Evolutionary conservation across 1,284 basidiomycete genomes (phyloP).

Genomic region (Tremellales sp.): DNA sequence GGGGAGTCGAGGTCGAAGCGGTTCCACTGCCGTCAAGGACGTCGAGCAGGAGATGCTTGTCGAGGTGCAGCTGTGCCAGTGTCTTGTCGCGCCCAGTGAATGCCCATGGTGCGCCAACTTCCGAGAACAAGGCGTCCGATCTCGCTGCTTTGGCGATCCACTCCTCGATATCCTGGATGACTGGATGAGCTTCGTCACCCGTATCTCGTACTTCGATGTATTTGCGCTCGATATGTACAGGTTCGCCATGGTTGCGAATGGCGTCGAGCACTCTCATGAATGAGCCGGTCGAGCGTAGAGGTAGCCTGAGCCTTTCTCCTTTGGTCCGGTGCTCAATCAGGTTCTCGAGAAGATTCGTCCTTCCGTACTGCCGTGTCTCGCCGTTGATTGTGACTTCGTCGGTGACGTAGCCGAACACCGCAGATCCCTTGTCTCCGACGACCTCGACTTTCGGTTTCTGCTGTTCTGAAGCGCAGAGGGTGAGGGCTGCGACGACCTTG

Average conservation of each 20-base stretch:
- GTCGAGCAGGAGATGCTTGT: not conserved
- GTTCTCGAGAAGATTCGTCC: slow-evolving; percentile 4
- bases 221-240: slow-evolving; percentile 4
- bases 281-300: slow-evolving; percentile 1
- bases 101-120: slow-evolving; percentile 8
- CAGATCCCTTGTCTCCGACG: slow-evolving; percentile 4
- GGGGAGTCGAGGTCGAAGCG: slow-evolving; percentile 2
- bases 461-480: slow-evolving; percentile 7
- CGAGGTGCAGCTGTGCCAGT: not conserved
- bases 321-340: slow-evolving; percentile 4
- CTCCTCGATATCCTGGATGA: slow-evolving; percentile 4
- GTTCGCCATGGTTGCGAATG: not conserved
- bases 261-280: slow-evolving; percentile 8
- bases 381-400: not conserved
- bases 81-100: slow-evolving; percentile 1
- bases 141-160: slow-evolving; percentile 3
- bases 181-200: slow-evolving; percentile 1
- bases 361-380: not conserved
- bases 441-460: slow-evolving; percentile 4
- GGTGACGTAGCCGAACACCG: slow-evolving; percentile 1
- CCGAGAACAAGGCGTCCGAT: slow-evolving; percentile 5
- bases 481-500: slow-evolving; percentile 1
- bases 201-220: slow-evolving; percentile 1
- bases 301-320: not conserved
- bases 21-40: slow-evolving; percentile 6